Percentiles rank a stretch among this genome's conserved stretches.
Conservation (phyloP, 345 rosid genomes). For the Citropsis articulata region DNA sequence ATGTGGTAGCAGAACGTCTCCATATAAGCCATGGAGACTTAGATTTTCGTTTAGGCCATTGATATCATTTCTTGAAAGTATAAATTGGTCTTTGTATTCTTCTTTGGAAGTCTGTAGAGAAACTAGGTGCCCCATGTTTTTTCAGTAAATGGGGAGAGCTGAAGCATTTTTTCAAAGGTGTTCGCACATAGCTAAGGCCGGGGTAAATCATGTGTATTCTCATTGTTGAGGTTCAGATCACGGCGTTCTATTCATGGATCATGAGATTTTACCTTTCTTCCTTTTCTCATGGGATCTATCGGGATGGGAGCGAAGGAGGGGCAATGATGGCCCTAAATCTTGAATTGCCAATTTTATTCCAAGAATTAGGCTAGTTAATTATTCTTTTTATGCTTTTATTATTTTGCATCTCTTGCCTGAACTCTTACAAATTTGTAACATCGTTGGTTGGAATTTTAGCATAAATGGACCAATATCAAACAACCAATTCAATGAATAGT, state of each 20-base stretch:
- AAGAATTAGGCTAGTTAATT: background rate
- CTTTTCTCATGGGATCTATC: constrained; percentile 3
- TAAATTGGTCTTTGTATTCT: constrained; percentile 31
- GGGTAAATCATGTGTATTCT: constrained; percentile 22
- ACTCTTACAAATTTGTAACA: constrained; percentile 8
- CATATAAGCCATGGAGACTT: constrained; percentile 33
- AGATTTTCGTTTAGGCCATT: constrained; percentile 42
- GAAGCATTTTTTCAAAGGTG: constrained; percentile 22
- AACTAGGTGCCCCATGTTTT: constrained; percentile 32
- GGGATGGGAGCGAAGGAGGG: background rate
- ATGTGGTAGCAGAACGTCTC: constrained; percentile 32
- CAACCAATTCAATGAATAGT: constrained; percentile 4
- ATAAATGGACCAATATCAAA: constrained; percentile 1
- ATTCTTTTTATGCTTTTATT: background rate
- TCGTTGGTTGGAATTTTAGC: background rate
- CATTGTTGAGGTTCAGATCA: constrained; percentile 5
- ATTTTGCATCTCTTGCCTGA: constrained; percentile 1
- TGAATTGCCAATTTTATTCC: background rate
- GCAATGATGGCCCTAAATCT: constrained; percentile 7
- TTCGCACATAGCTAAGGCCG: constrained; percentile 24
- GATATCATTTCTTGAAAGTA: constrained; percentile 36
- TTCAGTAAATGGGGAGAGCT: constrained; percentile 27
- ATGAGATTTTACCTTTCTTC: background rate
- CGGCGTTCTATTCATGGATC: constrained; percentile 3
- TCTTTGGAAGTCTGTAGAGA: constrained; percentile 30